Evolutionary conservation across 257 asterid genomes (phyloP).

Genomic region (Echium plantagineum): DNA sequence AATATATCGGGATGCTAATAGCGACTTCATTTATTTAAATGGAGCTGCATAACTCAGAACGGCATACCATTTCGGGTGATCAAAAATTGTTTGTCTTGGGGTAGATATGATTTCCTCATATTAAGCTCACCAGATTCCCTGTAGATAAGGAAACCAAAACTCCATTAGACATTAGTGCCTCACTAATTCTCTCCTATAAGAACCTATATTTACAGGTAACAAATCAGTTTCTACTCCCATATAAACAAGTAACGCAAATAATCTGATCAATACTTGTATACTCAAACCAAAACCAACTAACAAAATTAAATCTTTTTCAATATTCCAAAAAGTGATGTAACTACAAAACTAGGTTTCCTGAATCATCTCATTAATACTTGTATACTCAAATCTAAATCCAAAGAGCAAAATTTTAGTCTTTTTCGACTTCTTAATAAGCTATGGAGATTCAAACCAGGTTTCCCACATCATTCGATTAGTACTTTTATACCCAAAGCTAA

Average conservation of each 20-base stretch:
- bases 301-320: not conserved
- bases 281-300: not conserved
- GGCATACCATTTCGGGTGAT: conserved; percentile 81
- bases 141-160: conserved; percentile 5
- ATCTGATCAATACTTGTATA: not conserved
- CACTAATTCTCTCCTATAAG: not conserved
- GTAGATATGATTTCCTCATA: conserved; percentile 93
- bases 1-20: not conserved
- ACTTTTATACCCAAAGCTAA: too few relatives aligned
- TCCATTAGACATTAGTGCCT: not conserved
- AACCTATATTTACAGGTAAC: not conserved
- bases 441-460: too few relatives aligned
- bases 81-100: conserved; percentile 79
- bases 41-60: not conserved
- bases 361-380: too few relatives aligned
- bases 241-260: not conserved
- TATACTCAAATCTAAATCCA: too few relatives aligned
- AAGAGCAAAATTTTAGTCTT: too few relatives aligned
- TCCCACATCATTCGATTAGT: too few relatives aligned
- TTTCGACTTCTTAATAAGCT: too few relatives aligned
- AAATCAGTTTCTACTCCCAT: not conserved
- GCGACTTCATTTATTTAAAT: not conserved
- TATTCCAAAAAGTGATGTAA: not conserved
- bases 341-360: not conserved
- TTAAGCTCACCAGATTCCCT: conserved; percentile 98